A percentile compares a stretch with the other conserved stretches of the same genome.
These are phyloP conservation scores for Candolleomyces aberdarensis DNA, from an alignment of 768 basidiomycete species.

Conservation along the genomic window DNA sequence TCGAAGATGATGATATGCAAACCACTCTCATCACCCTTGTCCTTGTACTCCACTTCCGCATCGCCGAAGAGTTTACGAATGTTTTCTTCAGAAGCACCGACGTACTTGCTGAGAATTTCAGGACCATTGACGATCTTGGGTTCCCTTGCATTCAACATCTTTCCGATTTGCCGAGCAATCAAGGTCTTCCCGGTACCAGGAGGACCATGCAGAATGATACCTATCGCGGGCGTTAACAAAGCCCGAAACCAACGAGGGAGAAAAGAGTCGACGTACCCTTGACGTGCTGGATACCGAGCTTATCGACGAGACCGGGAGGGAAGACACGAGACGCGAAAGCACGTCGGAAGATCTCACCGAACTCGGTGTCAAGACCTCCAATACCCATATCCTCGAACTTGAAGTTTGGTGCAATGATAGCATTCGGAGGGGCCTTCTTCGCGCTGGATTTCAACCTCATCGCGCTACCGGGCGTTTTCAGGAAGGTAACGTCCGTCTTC, in stretches of 20 bases:
- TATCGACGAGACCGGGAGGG: slow-evolving; percentile 94
- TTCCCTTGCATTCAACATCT: slow-evolving; percentile 97
- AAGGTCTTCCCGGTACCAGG: slow-evolving; percentile 99
- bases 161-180: slow-evolving; percentile 97
- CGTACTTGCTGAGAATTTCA: slow-evolving; percentile 95
- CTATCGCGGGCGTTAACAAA: slow-evolving; percentile 30
- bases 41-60: slow-evolving; percentile 99
- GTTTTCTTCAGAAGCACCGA: slow-evolving; percentile 97
- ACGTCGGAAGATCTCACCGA: slow-evolving; percentile 94
- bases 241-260: background rate
- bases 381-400: slow-evolving; percentile 99
- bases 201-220: slow-evolving; percentile 92
- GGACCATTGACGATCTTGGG: slow-evolving; percentile 99
- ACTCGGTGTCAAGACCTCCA: slow-evolving; percentile 94
- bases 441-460: slow-evolving; percentile 93
- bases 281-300: slow-evolving; percentile 96
- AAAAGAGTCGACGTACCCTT: slow-evolving; percentile 60
- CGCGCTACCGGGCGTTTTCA: slow-evolving; percentile 75
- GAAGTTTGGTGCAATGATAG: slow-evolving; percentile 96
- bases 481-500: slow-evolving; percentile 86
- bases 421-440: slow-evolving; percentile 91
- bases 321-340: slow-evolving; percentile 99
- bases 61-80: slow-evolving; percentile 97
- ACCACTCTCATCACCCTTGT: slow-evolving; percentile 94
- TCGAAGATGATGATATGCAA: slow-evolving; percentile 99